Conservation (phyloP, 2,329 filamentous ascomycete genomes). For the Remersonia thermophila region DNA sequence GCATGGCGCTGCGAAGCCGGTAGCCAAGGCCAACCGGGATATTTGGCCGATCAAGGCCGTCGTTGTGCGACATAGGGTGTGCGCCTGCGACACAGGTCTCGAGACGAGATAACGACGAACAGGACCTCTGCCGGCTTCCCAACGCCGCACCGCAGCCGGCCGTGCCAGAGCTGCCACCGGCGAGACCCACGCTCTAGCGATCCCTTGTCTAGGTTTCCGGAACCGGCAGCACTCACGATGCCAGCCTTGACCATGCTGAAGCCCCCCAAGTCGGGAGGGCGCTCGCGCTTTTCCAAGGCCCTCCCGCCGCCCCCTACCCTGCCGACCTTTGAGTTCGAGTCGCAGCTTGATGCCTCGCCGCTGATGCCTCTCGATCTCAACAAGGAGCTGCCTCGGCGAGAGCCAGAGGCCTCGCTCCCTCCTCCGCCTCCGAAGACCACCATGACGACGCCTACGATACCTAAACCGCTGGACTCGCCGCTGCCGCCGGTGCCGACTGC, state of each 20-base stretch:
- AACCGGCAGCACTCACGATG: no score
- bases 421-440: conserved; percentile 13
- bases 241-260: conserved; percentile 17
- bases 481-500: conserved; percentile 10
- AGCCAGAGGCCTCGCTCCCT: conserved; percentile 9
- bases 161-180: no score
- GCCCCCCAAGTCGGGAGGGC: conserved; percentile 22
- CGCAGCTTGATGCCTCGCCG: conserved; percentile 6
- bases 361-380: conserved; percentile 14
- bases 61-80: no score
- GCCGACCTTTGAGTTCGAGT: conserved; percentile 14
- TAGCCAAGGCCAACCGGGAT: no score
- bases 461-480: conserved; percentile 14
- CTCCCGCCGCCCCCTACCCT: conserved; percentile 37
- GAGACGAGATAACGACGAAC: no score
- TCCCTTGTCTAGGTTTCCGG: no score
- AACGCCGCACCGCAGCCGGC: no score
- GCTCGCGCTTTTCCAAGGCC: conserved; percentile 47
- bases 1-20: no score
- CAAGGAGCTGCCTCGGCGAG: conserved; percentile 12
- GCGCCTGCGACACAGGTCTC: no score
- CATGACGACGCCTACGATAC: conserved; percentile 9
- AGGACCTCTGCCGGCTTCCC: no score
- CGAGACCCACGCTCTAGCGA: no score
- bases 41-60: no score